Evolutionary conservation across 1,139 yeast species (phyloP).

Genomic region (Kazachstania sp.): DNA sequence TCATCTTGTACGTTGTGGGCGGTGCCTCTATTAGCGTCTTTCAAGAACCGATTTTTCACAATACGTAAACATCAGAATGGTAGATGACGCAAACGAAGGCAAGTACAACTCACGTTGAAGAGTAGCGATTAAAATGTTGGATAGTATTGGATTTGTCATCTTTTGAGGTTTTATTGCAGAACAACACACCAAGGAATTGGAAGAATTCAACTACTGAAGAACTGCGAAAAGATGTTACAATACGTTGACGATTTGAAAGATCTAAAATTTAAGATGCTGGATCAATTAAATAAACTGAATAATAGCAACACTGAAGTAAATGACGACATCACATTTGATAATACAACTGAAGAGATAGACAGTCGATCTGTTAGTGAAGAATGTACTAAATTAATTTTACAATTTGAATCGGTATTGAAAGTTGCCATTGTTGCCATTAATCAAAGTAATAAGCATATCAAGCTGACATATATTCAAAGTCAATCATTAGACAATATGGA

Average conservation of each 20-base stretch:
- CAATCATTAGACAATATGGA: constrained; percentile 7
- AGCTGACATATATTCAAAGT: constrained; percentile 11
- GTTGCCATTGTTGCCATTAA: constrained; percentile 11
- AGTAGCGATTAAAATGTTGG: too few relatives aligned
- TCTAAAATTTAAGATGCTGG: constrained; percentile 4
- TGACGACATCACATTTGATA: neutral
- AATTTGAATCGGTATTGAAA: constrained; percentile 14
- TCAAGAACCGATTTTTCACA: too few relatives aligned
- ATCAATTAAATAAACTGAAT: constrained; percentile 3
- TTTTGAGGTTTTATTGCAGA: too few relatives aligned
- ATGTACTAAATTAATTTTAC: constrained; percentile 5
- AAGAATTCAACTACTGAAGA: neutral
- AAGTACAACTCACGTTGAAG: too few relatives aligned
- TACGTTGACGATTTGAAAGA: constrained; percentile 1
- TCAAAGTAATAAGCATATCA: constrained; percentile 10
- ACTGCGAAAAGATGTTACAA: neutral
- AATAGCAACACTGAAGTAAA: too few relatives aligned
- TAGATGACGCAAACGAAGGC: too few relatives aligned
- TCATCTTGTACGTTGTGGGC: too few relatives aligned
- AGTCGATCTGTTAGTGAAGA: neutral
- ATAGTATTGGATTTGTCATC: too few relatives aligned
- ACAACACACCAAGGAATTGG: too few relatives aligned
- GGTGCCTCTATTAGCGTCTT: too few relatives aligned
- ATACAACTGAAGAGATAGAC: neutral
- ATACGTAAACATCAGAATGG: too few relatives aligned